These are phyloP conservation scores for Chloropicon primus DNA, from an alignment of 139 green algal genomes.

Conservation along the genomic window DNA sequence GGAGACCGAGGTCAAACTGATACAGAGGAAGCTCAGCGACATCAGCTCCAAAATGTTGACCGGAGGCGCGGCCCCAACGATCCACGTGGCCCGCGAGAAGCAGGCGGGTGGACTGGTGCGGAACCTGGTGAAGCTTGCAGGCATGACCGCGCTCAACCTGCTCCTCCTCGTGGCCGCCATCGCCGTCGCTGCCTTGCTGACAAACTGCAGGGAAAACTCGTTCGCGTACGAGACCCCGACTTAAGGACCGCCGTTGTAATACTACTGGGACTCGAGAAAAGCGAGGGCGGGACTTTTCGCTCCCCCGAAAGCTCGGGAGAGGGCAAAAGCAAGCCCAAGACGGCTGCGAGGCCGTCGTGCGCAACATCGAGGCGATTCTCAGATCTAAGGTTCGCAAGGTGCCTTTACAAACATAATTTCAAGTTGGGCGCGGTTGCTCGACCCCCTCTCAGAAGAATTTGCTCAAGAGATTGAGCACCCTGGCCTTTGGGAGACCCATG, in stretches of 20 bases:
- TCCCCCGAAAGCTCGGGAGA: too few species aligned
- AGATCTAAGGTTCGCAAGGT: too few species aligned
- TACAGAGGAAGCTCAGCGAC: neutral
- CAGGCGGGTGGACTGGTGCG: too few species aligned
- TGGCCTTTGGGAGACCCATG: conserved; percentile 52
- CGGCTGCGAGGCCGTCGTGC: too few species aligned
- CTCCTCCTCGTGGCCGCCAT: neutral
- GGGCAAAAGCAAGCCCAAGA: neutral
- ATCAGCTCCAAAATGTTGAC: neutral
- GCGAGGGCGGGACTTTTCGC: too few species aligned
- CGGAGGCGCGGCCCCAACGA: too few species aligned
- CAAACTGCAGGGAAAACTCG: neutral
- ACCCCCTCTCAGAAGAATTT: neutral
- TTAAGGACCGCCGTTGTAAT: too few species aligned
- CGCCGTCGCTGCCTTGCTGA: neutral
- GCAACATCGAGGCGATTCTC: too few species aligned
- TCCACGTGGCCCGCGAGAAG: too few species aligned
- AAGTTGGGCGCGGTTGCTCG: neutral
- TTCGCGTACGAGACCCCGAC: neutral
- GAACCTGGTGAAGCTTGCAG: neutral
- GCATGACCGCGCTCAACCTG: neutral
- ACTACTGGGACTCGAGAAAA: too few species aligned
- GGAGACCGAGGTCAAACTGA: neutral
- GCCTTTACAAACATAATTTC: neutral
- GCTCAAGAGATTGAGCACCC: conserved; percentile 6